These are phyloP conservation scores for Salix dunnii DNA, from an alignment of 345 rosid species.

Conservation along the genomic window DNA sequence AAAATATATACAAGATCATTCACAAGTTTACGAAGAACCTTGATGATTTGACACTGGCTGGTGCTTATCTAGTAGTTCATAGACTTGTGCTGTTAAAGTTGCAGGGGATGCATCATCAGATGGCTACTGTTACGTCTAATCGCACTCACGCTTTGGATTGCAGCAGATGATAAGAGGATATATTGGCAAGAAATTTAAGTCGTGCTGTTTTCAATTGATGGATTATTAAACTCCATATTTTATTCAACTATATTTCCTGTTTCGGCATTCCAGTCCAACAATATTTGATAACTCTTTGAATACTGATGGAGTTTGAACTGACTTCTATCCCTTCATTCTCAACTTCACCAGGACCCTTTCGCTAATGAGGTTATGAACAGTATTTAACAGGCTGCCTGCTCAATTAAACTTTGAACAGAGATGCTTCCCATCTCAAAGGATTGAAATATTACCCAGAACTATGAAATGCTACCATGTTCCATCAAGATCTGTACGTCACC, in stretches of 20 bases:
- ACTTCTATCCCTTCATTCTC: neutral
- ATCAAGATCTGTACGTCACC: slow-evolving; percentile 92
- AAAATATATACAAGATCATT: neutral
- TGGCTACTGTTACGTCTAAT: neutral
- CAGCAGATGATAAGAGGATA: neutral
- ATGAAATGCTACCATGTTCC: slow-evolving; percentile 48
- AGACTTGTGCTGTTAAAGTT: neutral
- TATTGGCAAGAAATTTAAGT: neutral
- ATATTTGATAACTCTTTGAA: neutral
- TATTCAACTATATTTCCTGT: neutral
- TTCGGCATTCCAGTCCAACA: slow-evolving; percentile 1
- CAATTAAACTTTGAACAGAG: neutral
- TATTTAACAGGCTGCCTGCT: neutral
- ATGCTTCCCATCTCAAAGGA: neutral
- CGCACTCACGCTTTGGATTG: neutral
- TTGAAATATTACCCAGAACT: neutral
- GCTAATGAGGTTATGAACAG: neutral
- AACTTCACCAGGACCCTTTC: neutral
- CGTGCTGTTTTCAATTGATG: neutral
- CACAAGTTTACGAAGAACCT: neutral
- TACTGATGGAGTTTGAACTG: slow-evolving; percentile 2
- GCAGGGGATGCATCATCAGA: neutral
- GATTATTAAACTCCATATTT: neutral
- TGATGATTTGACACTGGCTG: neutral
- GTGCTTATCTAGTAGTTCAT: neutral